These are phyloP conservation scores for Lippia alba DNA, from an alignment of 305 asterid species.

Conservation along the genomic window DNA sequence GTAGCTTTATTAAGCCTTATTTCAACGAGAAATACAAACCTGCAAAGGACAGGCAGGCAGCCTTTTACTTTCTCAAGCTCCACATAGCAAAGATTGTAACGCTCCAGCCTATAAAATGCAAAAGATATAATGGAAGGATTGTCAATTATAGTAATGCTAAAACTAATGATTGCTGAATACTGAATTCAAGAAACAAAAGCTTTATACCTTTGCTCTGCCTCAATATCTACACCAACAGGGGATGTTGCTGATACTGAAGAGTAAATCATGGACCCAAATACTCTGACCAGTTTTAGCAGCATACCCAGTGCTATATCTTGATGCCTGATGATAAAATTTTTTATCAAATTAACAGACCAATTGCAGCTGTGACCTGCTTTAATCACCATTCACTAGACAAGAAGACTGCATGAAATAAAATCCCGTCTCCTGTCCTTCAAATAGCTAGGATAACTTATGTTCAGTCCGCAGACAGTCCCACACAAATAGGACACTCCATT, in stretches of 20 bases:
- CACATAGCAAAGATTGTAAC: constrained; percentile 83
- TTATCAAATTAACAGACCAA: constrained; percentile 37
- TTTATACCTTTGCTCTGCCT: constrained; percentile 91
- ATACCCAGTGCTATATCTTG: constrained; percentile 79
- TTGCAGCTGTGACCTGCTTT: constrained; percentile 22
- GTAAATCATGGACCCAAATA: constrained; percentile 89
- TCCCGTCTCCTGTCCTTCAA: constrained; percentile 21
- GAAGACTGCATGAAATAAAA: constrained; percentile 25
- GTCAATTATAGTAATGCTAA: constrained; percentile 4
- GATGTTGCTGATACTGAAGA: constrained; percentile 82
- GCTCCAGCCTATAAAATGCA: constrained; percentile 74
- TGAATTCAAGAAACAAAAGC: constrained; percentile 26
- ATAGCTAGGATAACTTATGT: constrained; percentile 20
- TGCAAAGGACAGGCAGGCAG: constrained; percentile 69
- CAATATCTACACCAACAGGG: constrained; percentile 95
- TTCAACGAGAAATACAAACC: constrained; percentile 49
- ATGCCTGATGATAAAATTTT: constrained; percentile 62
- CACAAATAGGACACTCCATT: neutral
- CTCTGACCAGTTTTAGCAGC: constrained; percentile 88
- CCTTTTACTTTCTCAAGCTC: constrained; percentile 92
- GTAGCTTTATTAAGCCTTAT: too few species aligned
- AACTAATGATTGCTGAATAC: constrained; percentile 2
- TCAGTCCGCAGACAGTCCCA: constrained; percentile 10
- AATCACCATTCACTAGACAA: constrained; percentile 19
- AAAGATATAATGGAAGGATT: constrained; percentile 36